phyloP scores from a whole-genome alignment of 2,329 filamentous ascomycete species.

The Aspergillus amoenus region DNA sequence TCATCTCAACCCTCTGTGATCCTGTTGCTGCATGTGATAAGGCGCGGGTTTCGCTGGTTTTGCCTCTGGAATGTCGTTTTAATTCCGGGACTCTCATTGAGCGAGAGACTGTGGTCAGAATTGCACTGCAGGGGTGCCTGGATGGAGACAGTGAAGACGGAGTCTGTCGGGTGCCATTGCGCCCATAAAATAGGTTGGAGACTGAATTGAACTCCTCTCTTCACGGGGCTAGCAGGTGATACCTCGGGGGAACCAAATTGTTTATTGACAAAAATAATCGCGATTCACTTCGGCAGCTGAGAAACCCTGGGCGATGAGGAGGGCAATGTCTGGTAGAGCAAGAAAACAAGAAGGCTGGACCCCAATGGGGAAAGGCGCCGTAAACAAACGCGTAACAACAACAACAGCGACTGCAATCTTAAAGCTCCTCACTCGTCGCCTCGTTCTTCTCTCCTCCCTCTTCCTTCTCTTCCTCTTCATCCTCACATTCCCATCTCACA shows the following conservation, averaged over 20 bases:
- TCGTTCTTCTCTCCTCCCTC: constrained; percentile 8
- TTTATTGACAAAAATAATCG: background rate
- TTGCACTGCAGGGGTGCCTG: constrained; percentile 4
- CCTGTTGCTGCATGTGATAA: constrained; percentile 10
- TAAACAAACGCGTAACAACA: constrained; percentile 26
- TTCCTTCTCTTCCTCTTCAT: constrained; percentile 18
- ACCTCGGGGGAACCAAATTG: background rate
- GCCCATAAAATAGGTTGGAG: background rate
- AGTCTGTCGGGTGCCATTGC: background rate
- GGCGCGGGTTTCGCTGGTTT: background rate
- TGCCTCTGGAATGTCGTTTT: background rate
- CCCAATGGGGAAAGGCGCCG: constrained; percentile 20
- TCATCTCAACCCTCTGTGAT: background rate
- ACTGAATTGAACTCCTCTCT: background rate
- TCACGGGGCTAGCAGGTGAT: background rate
- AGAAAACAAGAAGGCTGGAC: constrained; percentile 8
- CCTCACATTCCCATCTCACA: constrained; percentile 16
- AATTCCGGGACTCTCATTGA: background rate
- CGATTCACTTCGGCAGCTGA: background rate
- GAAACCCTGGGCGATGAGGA: background rate
- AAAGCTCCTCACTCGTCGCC: constrained; percentile 9
- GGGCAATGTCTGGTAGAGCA: background rate
- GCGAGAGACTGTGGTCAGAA: background rate
- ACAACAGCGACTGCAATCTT: constrained; percentile 8
- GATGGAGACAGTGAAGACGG: background rate